Evolutionary conservation across 768 basidiomycete species (phyloP).

Genomic region (Boletus subparvulus): DNA sequence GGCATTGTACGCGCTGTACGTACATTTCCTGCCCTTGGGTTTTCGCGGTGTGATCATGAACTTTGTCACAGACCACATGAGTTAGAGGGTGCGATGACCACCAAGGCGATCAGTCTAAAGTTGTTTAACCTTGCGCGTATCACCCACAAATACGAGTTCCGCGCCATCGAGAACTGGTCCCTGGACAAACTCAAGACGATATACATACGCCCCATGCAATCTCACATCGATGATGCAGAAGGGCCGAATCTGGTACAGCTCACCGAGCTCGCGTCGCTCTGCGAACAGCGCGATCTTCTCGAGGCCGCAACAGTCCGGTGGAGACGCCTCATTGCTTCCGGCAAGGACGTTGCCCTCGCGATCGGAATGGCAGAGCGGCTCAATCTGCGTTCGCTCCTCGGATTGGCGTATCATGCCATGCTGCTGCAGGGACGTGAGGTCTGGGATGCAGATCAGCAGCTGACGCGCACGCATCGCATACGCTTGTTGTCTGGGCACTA

Average conservation of each 20-base stretch:
- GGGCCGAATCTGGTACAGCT: slow-evolving; percentile 45
- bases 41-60: slow-evolving; percentile 2
- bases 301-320: slow-evolving; percentile 43
- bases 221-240: slow-evolving; percentile 31
- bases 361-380: slow-evolving; percentile 49
- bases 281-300: slow-evolving; percentile 45
- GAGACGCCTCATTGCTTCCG: slow-evolving; percentile 47
- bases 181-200: slow-evolving; percentile 39
- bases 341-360: slow-evolving; percentile 45
- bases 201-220: slow-evolving; percentile 33
- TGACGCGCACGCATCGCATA: slow-evolving; percentile 49
- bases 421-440: slow-evolving; percentile 48
- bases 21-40: slow-evolving; percentile 9
- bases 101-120: slow-evolving; percentile 44
- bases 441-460: slow-evolving; percentile 48
- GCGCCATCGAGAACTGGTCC: slow-evolving; percentile 46
- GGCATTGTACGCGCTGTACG: slow-evolving; percentile 53
- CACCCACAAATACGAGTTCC: slow-evolving; percentile 50
- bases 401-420: slow-evolving; percentile 52
- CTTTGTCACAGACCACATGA: slow-evolving; percentile 41
- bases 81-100: slow-evolving; percentile 42
- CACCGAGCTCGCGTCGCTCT: slow-evolving; percentile 53
- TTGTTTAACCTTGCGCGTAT: slow-evolving; percentile 49
- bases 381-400: slow-evolving; percentile 45
- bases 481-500: slow-evolving; percentile 55